These are phyloP conservation scores for Chytridium lagenaria DNA, from an alignment of 371 early-diverging fungal species.

Conservation along the genomic window DNA sequence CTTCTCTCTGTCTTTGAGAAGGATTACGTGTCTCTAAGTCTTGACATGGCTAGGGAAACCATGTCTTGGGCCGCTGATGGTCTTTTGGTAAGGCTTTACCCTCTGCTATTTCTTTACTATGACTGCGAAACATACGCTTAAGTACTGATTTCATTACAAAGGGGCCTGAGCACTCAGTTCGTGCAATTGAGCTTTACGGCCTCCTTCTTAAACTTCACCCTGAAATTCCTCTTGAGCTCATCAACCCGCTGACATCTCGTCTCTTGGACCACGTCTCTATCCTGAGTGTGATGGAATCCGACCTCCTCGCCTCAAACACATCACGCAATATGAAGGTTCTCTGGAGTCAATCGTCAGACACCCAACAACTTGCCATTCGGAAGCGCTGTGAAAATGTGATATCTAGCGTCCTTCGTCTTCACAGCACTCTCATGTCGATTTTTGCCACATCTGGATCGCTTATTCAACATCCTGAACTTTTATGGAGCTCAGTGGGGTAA, in stretches of 20 bases:
- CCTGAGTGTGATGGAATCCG: slow-evolving; percentile 31
- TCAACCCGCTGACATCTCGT: slow-evolving; percentile 36
- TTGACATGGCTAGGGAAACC: slow-evolving; percentile 42
- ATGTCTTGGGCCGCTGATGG: slow-evolving; percentile 47
- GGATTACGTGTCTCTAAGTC: slow-evolving; percentile 31
- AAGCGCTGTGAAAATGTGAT: slow-evolving; percentile 15
- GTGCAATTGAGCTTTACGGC: slow-evolving; percentile 42
- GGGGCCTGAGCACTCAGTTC: slow-evolving; percentile 41
- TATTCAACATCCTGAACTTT: slow-evolving; percentile 28
- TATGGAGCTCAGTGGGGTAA: slow-evolving; percentile 43
- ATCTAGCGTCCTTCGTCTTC: slow-evolving; percentile 32
- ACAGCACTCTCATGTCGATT: slow-evolving; percentile 33
- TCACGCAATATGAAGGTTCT: neutral
- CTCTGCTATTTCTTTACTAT: too few species aligned
- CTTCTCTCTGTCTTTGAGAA: slow-evolving; percentile 42
- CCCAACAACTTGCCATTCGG: neutral
- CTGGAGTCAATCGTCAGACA: neutral
- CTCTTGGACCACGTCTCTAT: slow-evolving; percentile 42
- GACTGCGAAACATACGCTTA: too few species aligned
- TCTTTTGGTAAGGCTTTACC: slow-evolving; percentile 38
- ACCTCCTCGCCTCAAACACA: slow-evolving; percentile 4
- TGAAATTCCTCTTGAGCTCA: slow-evolving; percentile 14
- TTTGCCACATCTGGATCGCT: slow-evolving; percentile 14
- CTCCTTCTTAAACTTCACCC: slow-evolving; percentile 35
- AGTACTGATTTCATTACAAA: slow-evolving; percentile 11